phyloP scores from a whole-genome alignment of 305 asterid species.

The Solanum chacoense region DNA sequence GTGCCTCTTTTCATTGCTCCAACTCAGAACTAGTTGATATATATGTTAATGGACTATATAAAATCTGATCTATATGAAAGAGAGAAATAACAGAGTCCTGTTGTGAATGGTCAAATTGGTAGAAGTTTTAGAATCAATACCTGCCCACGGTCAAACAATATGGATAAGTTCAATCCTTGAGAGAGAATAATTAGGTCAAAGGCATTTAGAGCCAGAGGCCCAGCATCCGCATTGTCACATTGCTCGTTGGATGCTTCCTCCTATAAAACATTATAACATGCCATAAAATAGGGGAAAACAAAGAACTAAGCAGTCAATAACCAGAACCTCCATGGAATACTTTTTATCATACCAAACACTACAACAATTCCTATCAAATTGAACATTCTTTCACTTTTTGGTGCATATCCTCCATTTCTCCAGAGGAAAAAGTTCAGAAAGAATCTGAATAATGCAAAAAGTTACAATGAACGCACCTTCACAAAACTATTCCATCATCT shows the following conservation, averaged over 20 bases:
- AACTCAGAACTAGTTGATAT: neutral
- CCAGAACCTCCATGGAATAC: neutral
- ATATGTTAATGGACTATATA: neutral
- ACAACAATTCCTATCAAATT: neutral
- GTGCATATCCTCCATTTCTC: neutral
- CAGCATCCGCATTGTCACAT: constrained; percentile 49
- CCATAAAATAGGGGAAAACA: constrained; percentile 5
- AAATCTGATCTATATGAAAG: neutral
- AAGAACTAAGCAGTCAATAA: neutral
- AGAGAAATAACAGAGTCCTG: neutral
- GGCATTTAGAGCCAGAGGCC: constrained; percentile 87
- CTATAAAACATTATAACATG: constrained; percentile 25
- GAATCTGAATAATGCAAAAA: neutral
- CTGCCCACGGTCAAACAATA: constrained; percentile 78
- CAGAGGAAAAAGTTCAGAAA: neutral
- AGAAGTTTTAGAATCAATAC: constrained; percentile 18
- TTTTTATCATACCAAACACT: neutral
- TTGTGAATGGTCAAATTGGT: neutral
- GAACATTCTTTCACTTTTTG: neutral
- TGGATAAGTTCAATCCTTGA: constrained; percentile 83
- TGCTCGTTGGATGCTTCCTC: constrained; percentile 49
- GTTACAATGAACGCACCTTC: neutral
- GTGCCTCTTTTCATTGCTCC: neutral
- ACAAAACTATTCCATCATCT: neutral
- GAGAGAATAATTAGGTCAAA: constrained; percentile 91